phyloP scores from a whole-genome alignment of 805 yeast genomes.

The Komagataella populi region DNA sequence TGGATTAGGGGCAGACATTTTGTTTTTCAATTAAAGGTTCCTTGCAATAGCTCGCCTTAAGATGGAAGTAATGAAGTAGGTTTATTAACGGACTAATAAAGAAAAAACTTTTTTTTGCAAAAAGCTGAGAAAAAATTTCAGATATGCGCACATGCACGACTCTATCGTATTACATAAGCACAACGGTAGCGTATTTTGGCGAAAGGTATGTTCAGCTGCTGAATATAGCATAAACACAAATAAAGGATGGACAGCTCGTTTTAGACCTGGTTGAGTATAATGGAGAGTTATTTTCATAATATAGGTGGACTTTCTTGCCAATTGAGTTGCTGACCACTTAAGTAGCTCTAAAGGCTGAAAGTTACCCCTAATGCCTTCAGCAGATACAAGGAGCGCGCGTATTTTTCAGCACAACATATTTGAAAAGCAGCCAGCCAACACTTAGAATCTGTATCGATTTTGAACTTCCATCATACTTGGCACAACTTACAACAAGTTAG shows the following conservation, averaged over 20 bases:
- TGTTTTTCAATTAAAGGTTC: conserved; percentile 23
- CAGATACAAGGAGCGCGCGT: background rate
- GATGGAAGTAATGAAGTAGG: background rate
- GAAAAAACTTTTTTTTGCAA: background rate
- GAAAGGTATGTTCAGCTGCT: no score
- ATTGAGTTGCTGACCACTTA: background rate
- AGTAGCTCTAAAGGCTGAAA: background rate
- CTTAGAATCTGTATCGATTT: background rate
- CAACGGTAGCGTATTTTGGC: background rate
- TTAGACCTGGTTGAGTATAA: no score
- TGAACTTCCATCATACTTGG: background rate
- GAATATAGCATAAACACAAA: no score
- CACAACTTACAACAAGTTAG: background rate
- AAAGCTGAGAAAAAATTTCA: background rate
- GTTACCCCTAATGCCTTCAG: background rate
- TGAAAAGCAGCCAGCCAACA: background rate
- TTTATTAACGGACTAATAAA: background rate
- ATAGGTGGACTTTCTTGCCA: background rate
- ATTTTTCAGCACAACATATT: background rate
- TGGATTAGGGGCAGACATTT: conserved; percentile 87
- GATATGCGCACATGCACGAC: background rate
- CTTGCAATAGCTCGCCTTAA: conserved; percentile 37
- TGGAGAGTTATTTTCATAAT: no score
- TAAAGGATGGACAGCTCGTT: no score
- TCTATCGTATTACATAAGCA: background rate